Conservation (phyloP, 2,329 filamentous ascomycete species). For the Colletotrichum falcatum region DNA sequence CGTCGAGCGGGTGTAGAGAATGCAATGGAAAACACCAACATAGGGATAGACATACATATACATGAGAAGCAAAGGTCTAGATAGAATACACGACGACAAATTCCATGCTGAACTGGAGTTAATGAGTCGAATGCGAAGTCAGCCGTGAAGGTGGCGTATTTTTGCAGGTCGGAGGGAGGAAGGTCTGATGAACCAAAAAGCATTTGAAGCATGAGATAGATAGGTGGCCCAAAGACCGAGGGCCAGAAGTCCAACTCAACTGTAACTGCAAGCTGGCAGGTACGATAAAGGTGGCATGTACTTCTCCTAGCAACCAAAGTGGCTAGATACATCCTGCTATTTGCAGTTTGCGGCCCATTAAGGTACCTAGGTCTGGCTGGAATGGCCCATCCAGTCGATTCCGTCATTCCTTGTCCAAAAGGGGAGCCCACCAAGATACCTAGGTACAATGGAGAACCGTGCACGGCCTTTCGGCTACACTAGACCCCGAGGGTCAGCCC, state of each 20-base stretch:
- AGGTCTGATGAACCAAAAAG: constrained; percentile 25
- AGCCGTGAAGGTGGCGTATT: constrained; percentile 20
- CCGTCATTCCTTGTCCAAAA: constrained; percentile 41
- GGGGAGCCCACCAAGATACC: constrained; percentile 8
- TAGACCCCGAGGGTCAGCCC: constrained; percentile 24
- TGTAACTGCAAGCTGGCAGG: constrained; percentile 40
- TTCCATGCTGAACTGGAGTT: constrained; percentile 36
- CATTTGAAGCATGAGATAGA: constrained; percentile 16
- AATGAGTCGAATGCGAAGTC: constrained; percentile 27
- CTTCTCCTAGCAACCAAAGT: constrained; percentile 4
- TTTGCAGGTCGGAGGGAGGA: constrained; percentile 17
- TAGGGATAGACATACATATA: constrained; percentile 35
- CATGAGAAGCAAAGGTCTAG: constrained; percentile 37
- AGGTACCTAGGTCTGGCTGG: constrained; percentile 13
- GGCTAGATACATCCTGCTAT: constrained; percentile 2
- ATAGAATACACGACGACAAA: constrained; percentile 31
- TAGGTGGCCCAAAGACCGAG: constrained; percentile 19
- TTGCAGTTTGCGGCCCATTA: constrained; percentile 9
- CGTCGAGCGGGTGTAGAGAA: background rate
- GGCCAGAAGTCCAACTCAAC: background rate
- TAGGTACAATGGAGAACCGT: constrained; percentile 1
- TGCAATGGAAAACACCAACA: background rate
- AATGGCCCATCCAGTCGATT: constrained; percentile 34
- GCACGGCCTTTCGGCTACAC: constrained; percentile 19
- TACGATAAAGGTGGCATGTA: constrained; percentile 32